Conservation (phyloP, 805 yeast genomes). For the Myxozyma melibiosi region DNA sequence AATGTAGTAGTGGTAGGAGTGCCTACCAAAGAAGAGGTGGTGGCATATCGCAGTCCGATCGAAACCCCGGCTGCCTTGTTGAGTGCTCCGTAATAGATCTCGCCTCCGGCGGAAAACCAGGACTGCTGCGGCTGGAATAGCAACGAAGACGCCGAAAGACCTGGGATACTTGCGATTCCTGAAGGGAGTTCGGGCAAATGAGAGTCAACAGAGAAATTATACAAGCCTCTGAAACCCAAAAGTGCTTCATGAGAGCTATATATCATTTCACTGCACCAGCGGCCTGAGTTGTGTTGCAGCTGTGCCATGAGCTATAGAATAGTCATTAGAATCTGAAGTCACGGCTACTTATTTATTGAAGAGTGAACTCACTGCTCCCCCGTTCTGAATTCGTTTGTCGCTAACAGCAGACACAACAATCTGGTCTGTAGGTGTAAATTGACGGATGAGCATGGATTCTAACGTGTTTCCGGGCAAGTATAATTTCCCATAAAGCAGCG, state of each 20-base stretch:
- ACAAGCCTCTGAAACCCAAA: slow-evolving; percentile 76
- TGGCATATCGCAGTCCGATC: slow-evolving; percentile 79
- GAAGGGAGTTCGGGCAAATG: slow-evolving; percentile 2
- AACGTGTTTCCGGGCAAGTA: slow-evolving; percentile 82
- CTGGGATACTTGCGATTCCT: neutral
- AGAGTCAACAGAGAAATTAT: slow-evolving; percentile 55
- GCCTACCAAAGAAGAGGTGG: slow-evolving; percentile 82
- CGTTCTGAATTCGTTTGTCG: slow-evolving; percentile 57
- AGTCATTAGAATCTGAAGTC: slow-evolving; percentile 40
- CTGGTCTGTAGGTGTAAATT: slow-evolving; percentile 63
- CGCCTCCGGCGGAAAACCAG: slow-evolving; percentile 75
- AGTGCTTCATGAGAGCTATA: slow-evolving; percentile 83
- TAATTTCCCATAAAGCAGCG: slow-evolving; percentile 79
- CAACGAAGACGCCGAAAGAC: neutral
- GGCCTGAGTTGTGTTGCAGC: slow-evolving; percentile 67
- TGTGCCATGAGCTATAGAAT: slow-evolving; percentile 60
- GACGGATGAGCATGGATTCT: slow-evolving; percentile 81
- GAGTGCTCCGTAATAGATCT: slow-evolving; percentile 81
- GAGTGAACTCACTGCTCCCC: slow-evolving; percentile 46
- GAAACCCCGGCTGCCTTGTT: slow-evolving; percentile 89
- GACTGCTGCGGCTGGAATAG: slow-evolving; percentile 43
- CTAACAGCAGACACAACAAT: slow-evolving; percentile 74
- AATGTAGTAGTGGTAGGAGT: slow-evolving; percentile 87
- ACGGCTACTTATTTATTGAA: neutral
- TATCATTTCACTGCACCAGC: slow-evolving; percentile 68